A percentile compares a stretch with the other conserved stretches of the same genome.
Evolutionary conservation across 257 asterid species (phyloP).

Genomic region (Lycium barbarum): DNA sequence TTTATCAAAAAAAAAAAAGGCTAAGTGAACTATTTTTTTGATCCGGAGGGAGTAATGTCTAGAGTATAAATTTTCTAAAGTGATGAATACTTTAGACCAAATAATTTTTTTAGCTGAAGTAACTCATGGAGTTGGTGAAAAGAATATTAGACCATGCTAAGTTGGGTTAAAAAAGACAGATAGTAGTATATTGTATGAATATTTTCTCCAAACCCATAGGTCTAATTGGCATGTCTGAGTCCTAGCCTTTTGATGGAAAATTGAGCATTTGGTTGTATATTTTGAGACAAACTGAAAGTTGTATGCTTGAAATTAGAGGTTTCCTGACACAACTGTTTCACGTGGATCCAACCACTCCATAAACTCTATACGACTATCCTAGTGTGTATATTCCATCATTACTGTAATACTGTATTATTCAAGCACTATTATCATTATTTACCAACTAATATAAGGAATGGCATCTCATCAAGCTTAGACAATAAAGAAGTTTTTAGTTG

Average conservation of each 20-base stretch:
- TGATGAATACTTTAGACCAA: background rate
- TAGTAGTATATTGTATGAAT: too few species aligned
- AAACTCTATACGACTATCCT: conserved; percentile 39
- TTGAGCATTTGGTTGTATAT: background rate
- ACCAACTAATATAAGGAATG: background rate
- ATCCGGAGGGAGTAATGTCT: too few species aligned
- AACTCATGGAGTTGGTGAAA: background rate
- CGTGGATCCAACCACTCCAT: background rate
- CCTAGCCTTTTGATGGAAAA: background rate
- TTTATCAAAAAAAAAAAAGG: too few species aligned
- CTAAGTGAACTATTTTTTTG: too few species aligned
- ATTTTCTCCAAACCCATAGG: background rate
- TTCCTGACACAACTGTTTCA: conserved; percentile 22
- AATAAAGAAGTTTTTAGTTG: background rate
- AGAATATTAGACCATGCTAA: conserved; percentile 2
- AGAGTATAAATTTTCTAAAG: too few species aligned
- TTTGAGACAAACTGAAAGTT: background rate
- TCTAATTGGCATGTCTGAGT: background rate
- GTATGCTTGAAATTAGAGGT: background rate
- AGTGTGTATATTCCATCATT: background rate
- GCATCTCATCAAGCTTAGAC: background rate
- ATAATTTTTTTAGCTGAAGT: background rate
- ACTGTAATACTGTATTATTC: background rate
- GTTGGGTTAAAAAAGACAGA: background rate
- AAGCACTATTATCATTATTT: background rate